A percentile compares a stretch with the other conserved stretches of the same genome.
Evolutionary conservation across 768 basidiomycete genomes (phyloP).

Genomic region (Suillus cothurnatus): DNA sequence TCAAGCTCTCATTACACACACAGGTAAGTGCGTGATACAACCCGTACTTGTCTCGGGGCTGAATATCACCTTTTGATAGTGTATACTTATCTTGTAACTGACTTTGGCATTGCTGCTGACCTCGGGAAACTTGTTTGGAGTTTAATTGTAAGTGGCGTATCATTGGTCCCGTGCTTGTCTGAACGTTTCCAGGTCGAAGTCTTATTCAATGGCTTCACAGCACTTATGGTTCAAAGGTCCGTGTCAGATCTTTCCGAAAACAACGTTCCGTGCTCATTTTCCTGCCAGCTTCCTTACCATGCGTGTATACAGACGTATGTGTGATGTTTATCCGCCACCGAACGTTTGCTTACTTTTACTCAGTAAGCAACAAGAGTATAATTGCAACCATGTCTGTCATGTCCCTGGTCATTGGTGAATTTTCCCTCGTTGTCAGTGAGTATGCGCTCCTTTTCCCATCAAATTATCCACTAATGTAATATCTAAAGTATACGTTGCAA

Average conservation of each 20-base stretch:
- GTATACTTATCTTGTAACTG: constrained; percentile 49
- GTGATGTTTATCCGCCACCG: not conserved
- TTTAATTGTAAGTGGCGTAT: constrained; percentile 17
- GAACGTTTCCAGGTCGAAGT: constrained; percentile 43
- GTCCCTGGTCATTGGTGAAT: constrained; percentile 41
- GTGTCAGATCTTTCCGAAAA: not conserved
- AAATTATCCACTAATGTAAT: constrained; percentile 10
- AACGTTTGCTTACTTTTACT: constrained; percentile 15
- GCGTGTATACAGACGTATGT: constrained; percentile 52
- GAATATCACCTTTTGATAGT: constrained; percentile 32
- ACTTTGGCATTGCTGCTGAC: constrained; percentile 34
- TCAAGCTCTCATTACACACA: constrained; percentile 55
- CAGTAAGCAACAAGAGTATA: constrained; percentile 52
- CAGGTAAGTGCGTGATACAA: constrained; percentile 32
- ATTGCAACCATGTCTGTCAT: constrained; percentile 36
- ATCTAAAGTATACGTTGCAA: constrained; percentile 34
- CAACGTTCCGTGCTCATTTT: not conserved
- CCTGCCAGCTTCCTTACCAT: constrained; percentile 47
- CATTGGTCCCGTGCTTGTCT: constrained; percentile 2
- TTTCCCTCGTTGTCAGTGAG: constrained; percentile 25
- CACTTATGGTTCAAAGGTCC: constrained; percentile 47
- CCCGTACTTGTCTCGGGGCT: not conserved
- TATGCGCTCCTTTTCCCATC: not conserved
- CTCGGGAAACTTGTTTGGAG: constrained; percentile 44
- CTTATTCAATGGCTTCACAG: constrained; percentile 52